A percentile compares a stretch with the other conserved stretches of the same genome.
phyloP scores from a whole-genome alignment of 2,329 filamentous ascomycete genomes.

The Didymella arachidicola region DNA sequence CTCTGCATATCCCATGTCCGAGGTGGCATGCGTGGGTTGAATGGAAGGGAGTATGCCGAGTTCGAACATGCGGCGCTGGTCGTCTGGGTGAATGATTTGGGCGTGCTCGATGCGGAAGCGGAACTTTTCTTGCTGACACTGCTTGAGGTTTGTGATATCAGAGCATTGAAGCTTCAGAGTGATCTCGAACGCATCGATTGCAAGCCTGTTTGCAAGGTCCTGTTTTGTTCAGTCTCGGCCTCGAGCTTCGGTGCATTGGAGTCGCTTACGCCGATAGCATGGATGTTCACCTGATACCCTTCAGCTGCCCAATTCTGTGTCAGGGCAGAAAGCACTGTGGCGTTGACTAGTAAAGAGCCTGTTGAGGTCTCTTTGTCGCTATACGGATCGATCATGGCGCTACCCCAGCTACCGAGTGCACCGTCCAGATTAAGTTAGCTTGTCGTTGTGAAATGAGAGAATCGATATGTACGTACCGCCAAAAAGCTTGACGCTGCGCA shows the following conservation, averaged over 20 bases:
- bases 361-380: constrained; percentile 67
- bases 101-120: constrained; percentile 75
- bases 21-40: constrained; percentile 76
- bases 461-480: constrained; percentile 58
- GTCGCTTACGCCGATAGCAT: constrained; percentile 65
- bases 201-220: constrained; percentile 71
- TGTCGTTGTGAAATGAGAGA: too few species aligned
- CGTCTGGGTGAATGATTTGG: constrained; percentile 72
- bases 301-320: constrained; percentile 65
- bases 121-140: constrained; percentile 64
- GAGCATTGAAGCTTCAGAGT: constrained; percentile 65
- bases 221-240: not conserved
- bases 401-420: constrained; percentile 74
- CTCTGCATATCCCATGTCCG: constrained; percentile 73
- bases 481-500: constrained; percentile 74
- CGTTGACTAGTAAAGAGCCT: constrained; percentile 72
- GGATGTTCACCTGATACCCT: constrained; percentile 74
- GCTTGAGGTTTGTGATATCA: constrained; percentile 35
- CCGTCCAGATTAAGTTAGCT: constrained; percentile 61
- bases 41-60: constrained; percentile 72
- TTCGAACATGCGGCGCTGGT: constrained; percentile 66
- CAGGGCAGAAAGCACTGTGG: constrained; percentile 63
- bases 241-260: not conserved
- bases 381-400: constrained; percentile 75
- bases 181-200: constrained; percentile 68